These are phyloP conservation scores for Gossypium raimondii DNA, from an alignment of 345 rosid genomes.

Conservation along the genomic window DNA sequence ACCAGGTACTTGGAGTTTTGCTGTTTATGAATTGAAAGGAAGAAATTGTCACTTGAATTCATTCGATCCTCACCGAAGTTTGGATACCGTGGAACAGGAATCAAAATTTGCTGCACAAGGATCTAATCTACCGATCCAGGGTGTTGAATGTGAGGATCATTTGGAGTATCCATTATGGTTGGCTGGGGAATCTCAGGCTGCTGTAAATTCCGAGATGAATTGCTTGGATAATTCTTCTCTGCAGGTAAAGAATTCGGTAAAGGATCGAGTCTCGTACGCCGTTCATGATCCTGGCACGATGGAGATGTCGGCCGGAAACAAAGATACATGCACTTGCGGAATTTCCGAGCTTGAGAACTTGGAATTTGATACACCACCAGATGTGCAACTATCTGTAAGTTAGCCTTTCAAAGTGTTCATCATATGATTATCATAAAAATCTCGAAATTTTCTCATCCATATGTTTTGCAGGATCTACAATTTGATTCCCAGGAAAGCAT, in stretches of 20 bases:
- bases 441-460: slow-evolving; percentile 1
- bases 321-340: slow-evolving; percentile 28
- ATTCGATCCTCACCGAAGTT: not conserved
- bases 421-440: not conserved
- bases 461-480: slow-evolving; percentile 41
- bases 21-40: not conserved
- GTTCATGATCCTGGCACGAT: slow-evolving; percentile 2
- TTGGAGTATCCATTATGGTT: slow-evolving; percentile 35
- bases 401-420: not conserved
- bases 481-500: slow-evolving; percentile 72
- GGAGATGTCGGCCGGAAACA: slow-evolving; percentile 21
- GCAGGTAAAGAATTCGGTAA: slow-evolving; percentile 23
- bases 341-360: slow-evolving; percentile 63
- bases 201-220: slow-evolving; percentile 34
- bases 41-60: not conserved
- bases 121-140: slow-evolving; percentile 8
- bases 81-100: slow-evolving; percentile 29
- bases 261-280: slow-evolving; percentile 22
- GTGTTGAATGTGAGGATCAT: slow-evolving; percentile 22
- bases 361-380: slow-evolving; percentile 78
- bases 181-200: slow-evolving; percentile 65
- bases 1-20: slow-evolving; percentile 29
- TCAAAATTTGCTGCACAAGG: slow-evolving; percentile 30
- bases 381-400: slow-evolving; percentile 51
- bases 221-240: slow-evolving; percentile 34